Evolutionary conservation across 139 green algal genomes (phyloP).

Genomic region (Pseudopediastrum boryanum): DNA sequence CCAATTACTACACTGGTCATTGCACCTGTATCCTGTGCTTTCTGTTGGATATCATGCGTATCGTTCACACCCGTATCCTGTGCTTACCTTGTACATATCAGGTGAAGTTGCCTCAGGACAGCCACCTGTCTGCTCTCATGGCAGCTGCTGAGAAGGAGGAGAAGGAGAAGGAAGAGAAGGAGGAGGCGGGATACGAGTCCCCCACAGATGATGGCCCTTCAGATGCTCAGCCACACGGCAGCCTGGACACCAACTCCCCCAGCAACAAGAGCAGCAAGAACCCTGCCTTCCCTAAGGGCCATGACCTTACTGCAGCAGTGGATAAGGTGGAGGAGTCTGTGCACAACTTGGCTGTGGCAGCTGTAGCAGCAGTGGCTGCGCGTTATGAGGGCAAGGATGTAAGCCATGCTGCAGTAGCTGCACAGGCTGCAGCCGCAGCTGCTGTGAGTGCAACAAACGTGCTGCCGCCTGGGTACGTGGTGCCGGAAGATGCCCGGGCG

Average conservation of each 20-base stretch:
- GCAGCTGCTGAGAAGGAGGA: slow-evolving; percentile 26
- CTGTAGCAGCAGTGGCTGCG: slow-evolving; percentile 37
- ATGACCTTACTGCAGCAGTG: slow-evolving; percentile 35
- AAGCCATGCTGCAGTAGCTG: slow-evolving; percentile 22
- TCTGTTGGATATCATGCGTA: no score
- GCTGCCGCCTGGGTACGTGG: slow-evolving; percentile 23
- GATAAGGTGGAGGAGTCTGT: slow-evolving; percentile 24
- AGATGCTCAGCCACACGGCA: no score
- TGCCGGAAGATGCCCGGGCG: slow-evolving; percentile 9
- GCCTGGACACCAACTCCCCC: background rate
- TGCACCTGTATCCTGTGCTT: no score
- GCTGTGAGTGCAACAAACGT: slow-evolving; percentile 18
- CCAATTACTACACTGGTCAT: no score
- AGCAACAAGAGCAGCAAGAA: background rate
- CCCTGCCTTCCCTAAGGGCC: slow-evolving; percentile 23
- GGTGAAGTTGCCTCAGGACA: no score
- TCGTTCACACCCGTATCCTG: no score
- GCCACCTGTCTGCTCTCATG: slow-evolving; percentile 16
- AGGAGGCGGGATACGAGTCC: no score
- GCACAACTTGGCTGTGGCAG: slow-evolving; percentile 7
- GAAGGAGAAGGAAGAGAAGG: slow-evolving; percentile 20
- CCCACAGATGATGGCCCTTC: no score
- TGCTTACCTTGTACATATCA: no score
- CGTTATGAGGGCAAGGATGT: slow-evolving; percentile 29
- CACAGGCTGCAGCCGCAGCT: slow-evolving; percentile 30